Base-by-base conservation (phyloP, 108 stramenopile genomes). In the Cyclotella distinguenda region DNA sequence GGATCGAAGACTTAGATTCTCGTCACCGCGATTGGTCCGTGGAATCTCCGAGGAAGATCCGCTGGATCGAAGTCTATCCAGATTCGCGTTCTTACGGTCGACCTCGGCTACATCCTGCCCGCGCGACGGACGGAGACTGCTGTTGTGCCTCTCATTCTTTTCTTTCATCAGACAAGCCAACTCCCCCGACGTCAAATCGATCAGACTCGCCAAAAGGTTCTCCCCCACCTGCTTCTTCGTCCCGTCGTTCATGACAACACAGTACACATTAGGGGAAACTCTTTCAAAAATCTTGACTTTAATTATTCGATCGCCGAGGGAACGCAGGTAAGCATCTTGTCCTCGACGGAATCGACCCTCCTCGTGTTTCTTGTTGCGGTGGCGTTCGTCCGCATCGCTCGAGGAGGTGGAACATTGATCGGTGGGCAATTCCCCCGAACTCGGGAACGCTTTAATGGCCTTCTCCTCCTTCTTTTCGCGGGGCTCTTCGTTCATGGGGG, bases 151-250 rank as follows among this genome's bases (percentile, higher is more conserved):
- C 32, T 66, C 66, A 53, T 75, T 75, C 60, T 66, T 60, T 52
- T 67, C 74, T 28, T 75, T 75, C 74, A 75, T 75, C 21, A 75
- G 25, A 38, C 16, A 8, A 16, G 59, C 66, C 61, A 75, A 56
- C 36, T 75, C 74, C 18, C 62, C 49, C 10, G 51, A 60, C 2
- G 66, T 54, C 33, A 75, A 63, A 61, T 75, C 61, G 44, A 75
- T 67, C 54, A 75, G 32, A 4, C 59, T 59, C 36, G 30, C 44
- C 19, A 75, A 36, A 13, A 56, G 48, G n/a, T 31, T 22, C 13
- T 25, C 35, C 4, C 35, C 30, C n/a, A 75, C 47, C 16, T 67
- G 49, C 38, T 59, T 60, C 3, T 47, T 36, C 7, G 59, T 67
- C n/a, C 66, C 74, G 53, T 75, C 74, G 0, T 38, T 48, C 2